Evolutionary conservation across 441 rosid species (phyloP).

Genomic region (Adansonia madagascariensis): DNA sequence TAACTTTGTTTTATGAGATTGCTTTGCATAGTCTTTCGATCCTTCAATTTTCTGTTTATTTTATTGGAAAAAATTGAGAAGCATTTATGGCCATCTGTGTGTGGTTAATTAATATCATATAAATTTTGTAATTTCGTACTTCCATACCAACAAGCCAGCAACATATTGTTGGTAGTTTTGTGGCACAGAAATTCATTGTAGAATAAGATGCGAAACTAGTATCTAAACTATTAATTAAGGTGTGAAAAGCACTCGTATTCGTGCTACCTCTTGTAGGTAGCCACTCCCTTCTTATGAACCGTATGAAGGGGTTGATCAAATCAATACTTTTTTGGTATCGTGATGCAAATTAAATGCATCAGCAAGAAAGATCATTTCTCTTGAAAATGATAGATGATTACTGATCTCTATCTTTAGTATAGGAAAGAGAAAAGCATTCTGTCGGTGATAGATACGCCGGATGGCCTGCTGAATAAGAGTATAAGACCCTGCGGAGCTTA

Average conservation of each 20-base stretch:
- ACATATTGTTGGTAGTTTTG: background rate
- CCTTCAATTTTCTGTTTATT: background rate
- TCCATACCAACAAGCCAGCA: background rate
- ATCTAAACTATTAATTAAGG: too few species aligned
- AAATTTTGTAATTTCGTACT: background rate
- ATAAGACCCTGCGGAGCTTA: slow-evolving; percentile 14
- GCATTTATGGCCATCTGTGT: background rate
- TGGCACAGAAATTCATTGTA: background rate
- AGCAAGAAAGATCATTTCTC: background rate
- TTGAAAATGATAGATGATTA: background rate
- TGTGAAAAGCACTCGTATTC: too few species aligned
- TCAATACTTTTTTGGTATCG: too few species aligned
- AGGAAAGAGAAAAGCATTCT: background rate
- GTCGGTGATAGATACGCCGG: background rate
- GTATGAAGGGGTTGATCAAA: too few species aligned
- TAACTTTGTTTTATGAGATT: background rate
- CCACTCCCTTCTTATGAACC: too few species aligned
- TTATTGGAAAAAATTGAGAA: background rate
- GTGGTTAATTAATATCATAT: slow-evolving; percentile 2
- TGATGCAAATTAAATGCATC: too few species aligned
- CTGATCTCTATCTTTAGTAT: background rate
- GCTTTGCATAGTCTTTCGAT: slow-evolving; percentile 7
- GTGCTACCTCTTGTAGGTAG: too few species aligned
- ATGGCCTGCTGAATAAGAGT: background rate
- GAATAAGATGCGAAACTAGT: background rate